These are phyloP conservation scores for Craspedostauros australis DNA, from an alignment of 108 stramenopile species.

Conservation along the genomic window DNA sequence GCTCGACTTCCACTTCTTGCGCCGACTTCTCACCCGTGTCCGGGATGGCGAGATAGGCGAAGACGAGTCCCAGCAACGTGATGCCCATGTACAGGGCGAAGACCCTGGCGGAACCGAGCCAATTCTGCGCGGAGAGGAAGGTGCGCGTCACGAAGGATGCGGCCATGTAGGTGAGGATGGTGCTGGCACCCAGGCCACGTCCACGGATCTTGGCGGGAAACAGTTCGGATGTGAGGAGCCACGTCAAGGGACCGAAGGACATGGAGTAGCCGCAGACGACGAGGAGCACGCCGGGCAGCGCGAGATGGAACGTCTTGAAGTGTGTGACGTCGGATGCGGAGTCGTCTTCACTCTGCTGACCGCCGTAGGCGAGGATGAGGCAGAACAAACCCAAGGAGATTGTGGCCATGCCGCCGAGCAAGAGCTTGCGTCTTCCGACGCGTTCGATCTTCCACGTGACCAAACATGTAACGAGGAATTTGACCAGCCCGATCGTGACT, in stretches of 20 bases:
- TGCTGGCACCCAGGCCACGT: conserved; percentile 53
- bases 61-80: conserved; percentile 35
- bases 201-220: conserved; percentile 68
- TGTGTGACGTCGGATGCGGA: conserved; percentile 6
- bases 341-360: conserved; percentile 1
- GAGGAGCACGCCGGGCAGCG: conserved; percentile 44
- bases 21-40: conserved; percentile 54
- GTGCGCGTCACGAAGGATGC: conserved; percentile 53
- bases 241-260: conserved; percentile 62
- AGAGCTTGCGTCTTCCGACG: conserved; percentile 42
- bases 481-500: conserved; percentile 48
- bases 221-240: conserved; percentile 63
- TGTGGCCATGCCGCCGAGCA: conserved; percentile 39
- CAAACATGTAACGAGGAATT: conserved; percentile 52
- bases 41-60: conserved; percentile 53
- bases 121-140: conserved; percentile 36
- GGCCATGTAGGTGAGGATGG: conserved; percentile 48
- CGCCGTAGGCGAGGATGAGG: conserved; percentile 39
- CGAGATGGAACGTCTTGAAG: conserved; percentile 20
- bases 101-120: conserved; percentile 28
- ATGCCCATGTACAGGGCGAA: conserved; percentile 49
- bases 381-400: conserved; percentile 41
- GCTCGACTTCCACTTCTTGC: conserved; percentile 33
- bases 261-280: conserved; percentile 65
- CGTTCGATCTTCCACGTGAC: conserved; percentile 59